Conservation (phyloP, 164 flowering plant genomes). For the Chloranthus sessilifolius region DNA sequence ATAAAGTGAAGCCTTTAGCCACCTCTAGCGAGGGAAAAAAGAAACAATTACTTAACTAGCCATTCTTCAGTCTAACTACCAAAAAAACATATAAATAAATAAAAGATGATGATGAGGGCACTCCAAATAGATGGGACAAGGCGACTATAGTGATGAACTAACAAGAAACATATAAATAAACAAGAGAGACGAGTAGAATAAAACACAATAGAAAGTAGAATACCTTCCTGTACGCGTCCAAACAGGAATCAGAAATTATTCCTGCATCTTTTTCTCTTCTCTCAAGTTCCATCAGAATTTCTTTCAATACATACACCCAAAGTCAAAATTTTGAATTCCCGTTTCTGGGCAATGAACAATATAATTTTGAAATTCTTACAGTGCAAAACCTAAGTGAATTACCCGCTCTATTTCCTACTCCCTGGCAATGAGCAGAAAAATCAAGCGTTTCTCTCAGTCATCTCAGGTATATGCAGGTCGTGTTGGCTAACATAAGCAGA, state of each 20-base stretch:
- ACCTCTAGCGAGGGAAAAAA: background rate
- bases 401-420: slow-evolving; percentile 47
- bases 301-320: slow-evolving; percentile 17
- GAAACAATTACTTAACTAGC: too few relatives aligned
- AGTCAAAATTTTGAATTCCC: background rate
- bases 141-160: too few relatives aligned
- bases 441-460: slow-evolving; percentile 63
- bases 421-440: slow-evolving; percentile 59
- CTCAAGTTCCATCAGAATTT: slow-evolving; percentile 46
- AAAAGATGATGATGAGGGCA: too few relatives aligned
- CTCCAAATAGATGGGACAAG: too few relatives aligned
- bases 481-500: slow-evolving; percentile 53
- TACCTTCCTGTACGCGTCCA: slow-evolving; percentile 74
- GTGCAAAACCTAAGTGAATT: background rate
- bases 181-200: too few relatives aligned
- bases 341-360: background rate
- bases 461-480: slow-evolving; percentile 51
- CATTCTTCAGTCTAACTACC: too few relatives aligned
- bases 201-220: background rate
- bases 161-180: too few relatives aligned
- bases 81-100: too few relatives aligned
- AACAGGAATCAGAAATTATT: slow-evolving; percentile 52
- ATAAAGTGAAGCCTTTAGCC: background rate
- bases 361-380: background rate
- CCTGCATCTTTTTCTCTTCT: slow-evolving; percentile 59